phyloP scores from a whole-genome alignment of 2,329 filamentous ascomycete genomes.

The Sclerotinia subarctica region DNA sequence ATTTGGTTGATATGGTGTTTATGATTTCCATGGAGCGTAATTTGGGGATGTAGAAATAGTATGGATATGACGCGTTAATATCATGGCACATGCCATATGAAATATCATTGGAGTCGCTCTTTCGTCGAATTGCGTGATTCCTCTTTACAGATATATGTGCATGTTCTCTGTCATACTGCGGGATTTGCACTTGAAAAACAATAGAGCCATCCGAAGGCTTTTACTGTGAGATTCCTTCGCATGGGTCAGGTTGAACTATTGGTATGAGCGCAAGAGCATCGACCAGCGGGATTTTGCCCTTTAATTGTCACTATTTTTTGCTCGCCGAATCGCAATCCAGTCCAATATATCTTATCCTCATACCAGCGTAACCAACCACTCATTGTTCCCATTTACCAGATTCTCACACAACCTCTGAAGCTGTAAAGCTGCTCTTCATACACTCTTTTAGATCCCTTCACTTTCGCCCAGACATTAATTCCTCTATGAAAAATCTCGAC shows the following conservation, averaged over 20 bases:
- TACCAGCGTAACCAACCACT: not conserved
- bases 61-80: not conserved
- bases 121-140: not conserved
- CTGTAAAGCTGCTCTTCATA: no score
- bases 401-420: not conserved
- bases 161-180: not conserved
- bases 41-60: not conserved
- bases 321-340: not conserved
- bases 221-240: not conserved
- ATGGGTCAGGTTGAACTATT: not conserved
- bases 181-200: not conserved
- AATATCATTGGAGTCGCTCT: not conserved
- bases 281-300: not conserved
- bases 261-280: not conserved
- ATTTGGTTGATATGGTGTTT: conserved; percentile 4
- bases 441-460: not conserved
- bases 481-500: not conserved
- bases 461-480: not conserved
- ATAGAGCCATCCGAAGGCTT: not conserved
- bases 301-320: not conserved
- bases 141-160: not conserved
- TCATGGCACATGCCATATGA: not conserved
- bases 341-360: no score
- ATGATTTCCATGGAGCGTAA: not conserved
- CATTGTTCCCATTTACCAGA: no score